Evolutionary conservation across 192 early-diverging fungal genomes (phyloP).

Genomic region (Linnemannia schmuckeri): DNA sequence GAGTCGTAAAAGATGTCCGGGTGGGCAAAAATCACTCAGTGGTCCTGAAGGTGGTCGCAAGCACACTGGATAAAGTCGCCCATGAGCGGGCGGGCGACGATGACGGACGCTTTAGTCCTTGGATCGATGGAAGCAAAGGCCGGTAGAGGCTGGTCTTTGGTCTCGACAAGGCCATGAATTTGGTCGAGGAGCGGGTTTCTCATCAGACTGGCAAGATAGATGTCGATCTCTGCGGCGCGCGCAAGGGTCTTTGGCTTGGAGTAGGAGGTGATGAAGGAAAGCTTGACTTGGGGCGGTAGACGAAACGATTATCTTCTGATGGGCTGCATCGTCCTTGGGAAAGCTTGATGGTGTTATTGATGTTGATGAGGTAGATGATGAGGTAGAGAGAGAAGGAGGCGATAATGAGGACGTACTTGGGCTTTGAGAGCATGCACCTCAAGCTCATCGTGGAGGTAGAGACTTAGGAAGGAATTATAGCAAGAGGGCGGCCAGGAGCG

Average conservation of each 20-base stretch:
- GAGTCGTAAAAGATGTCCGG: slow-evolving; percentile 22
- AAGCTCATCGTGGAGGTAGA: too few relatives aligned
- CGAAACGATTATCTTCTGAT: background rate
- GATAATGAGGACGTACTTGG: too few relatives aligned
- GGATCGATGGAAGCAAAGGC: background rate
- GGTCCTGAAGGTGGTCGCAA: slow-evolving; percentile 9
- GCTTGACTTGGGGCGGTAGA: slow-evolving; percentile 4
- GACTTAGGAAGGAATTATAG: too few relatives aligned
- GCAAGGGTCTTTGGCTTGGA: background rate
- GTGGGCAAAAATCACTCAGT: slow-evolving; percentile 16
- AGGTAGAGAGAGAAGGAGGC: too few relatives aligned
- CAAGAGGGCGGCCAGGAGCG: too few relatives aligned
- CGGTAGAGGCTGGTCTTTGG: slow-evolving; percentile 12
- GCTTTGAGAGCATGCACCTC: too few relatives aligned
- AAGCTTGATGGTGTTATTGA: too few relatives aligned
- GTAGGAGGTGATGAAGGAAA: slow-evolving; percentile 26
- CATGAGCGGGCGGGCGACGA: slow-evolving; percentile 8
- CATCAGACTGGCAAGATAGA: slow-evolving; percentile 25
- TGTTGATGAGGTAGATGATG: too few relatives aligned
- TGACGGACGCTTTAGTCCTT: background rate
- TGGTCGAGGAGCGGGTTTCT: background rate
- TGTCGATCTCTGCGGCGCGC: background rate
- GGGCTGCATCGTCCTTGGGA: background rate
- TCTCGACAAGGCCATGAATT: slow-evolving; percentile 17
- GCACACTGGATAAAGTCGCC: slow-evolving; percentile 18